A percentile compares a stretch with the other conserved stretches of the same genome.
phyloP scores from a whole-genome alignment of 2,329 filamentous ascomycete genomes.

The Botryosphaeria dothidea region DNA sequence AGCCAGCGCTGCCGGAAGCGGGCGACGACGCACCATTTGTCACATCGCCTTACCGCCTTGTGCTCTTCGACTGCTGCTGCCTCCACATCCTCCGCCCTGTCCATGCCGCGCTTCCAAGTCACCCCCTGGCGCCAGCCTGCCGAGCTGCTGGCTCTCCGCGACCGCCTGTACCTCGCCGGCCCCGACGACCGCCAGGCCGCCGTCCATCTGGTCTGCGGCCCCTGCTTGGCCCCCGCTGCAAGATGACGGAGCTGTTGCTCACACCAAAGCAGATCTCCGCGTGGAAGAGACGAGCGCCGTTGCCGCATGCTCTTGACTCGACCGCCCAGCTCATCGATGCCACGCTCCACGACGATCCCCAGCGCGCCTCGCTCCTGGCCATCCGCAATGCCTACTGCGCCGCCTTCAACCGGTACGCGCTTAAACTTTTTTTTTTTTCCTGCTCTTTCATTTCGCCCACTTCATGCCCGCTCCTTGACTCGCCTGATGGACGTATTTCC shows the following conservation, averaged over 20 bases:
- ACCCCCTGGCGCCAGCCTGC: conserved; percentile 70
- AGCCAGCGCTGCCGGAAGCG: background rate
- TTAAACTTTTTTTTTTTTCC: conserved; percentile 2
- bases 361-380: conserved; percentile 56
- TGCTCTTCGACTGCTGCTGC: background rate
- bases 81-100: background rate
- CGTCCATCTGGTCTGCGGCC: conserved; percentile 38
- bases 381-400: conserved; percentile 70
- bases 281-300: conserved; percentile 32
- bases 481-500: background rate
- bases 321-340: conserved; percentile 73
- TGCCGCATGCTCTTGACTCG: conserved; percentile 78
- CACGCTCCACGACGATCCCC: conserved; percentile 61
- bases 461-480: background rate
- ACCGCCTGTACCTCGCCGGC: conserved; percentile 58
- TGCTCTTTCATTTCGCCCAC: background rate
- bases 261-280: conserved; percentile 15
- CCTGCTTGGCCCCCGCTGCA: conserved; percentile 18
- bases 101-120: conserved; percentile 64
- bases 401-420: conserved; percentile 69
- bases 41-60: conserved; percentile 8
- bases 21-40: background rate
- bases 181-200: conserved; percentile 33
- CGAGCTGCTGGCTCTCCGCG: conserved; percentile 67
- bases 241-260: conserved; percentile 12